Evolutionary conservation across 164 flowering plant species (phyloP).

Genomic region (Berberis thunbergii): DNA sequence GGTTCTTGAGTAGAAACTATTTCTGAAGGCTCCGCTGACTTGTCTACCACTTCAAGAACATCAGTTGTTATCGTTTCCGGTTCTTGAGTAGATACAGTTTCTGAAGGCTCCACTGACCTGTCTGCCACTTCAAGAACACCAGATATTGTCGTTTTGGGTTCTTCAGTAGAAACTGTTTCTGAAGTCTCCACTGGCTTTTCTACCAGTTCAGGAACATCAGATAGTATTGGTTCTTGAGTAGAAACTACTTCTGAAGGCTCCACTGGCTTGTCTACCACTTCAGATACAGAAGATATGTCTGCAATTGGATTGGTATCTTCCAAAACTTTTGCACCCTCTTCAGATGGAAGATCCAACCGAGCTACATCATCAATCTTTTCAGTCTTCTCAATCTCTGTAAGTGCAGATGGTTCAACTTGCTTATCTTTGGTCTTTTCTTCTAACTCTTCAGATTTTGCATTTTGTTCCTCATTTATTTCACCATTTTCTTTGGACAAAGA

Average conservation of each 20-base stretch:
- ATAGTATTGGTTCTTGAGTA: constrained; percentile 6
- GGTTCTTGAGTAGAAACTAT: constrained; percentile 8
- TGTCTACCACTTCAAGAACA: constrained; percentile 5
- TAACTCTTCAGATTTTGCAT: constrained; percentile 8
- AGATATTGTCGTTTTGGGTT: background rate
- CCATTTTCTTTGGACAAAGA: constrained; percentile 10
- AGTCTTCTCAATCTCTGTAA: constrained; percentile 10
- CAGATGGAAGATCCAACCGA: constrained; percentile 14
- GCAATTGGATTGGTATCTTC: constrained; percentile 2
- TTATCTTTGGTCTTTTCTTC: constrained; percentile 18
- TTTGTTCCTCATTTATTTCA: constrained; percentile 5
- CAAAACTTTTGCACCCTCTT: constrained; percentile 6
- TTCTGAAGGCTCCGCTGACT: constrained; percentile 11
- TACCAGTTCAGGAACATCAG: constrained; percentile 18
- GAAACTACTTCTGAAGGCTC: constrained; percentile 13
- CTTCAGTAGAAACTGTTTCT: constrained; percentile 6
- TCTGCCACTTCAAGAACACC: no score
- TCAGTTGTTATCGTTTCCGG: background rate
- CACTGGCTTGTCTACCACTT: constrained; percentile 7
- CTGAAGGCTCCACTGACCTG: no score
- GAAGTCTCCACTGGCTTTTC: constrained; percentile 14
- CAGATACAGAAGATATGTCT: constrained; percentile 9
- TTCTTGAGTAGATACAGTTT: no score
- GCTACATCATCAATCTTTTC: constrained; percentile 16
- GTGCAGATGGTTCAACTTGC: constrained; percentile 8